Conservation (phyloP, 768 basidiomycete species). For the Amyloporia xantha region DNA sequence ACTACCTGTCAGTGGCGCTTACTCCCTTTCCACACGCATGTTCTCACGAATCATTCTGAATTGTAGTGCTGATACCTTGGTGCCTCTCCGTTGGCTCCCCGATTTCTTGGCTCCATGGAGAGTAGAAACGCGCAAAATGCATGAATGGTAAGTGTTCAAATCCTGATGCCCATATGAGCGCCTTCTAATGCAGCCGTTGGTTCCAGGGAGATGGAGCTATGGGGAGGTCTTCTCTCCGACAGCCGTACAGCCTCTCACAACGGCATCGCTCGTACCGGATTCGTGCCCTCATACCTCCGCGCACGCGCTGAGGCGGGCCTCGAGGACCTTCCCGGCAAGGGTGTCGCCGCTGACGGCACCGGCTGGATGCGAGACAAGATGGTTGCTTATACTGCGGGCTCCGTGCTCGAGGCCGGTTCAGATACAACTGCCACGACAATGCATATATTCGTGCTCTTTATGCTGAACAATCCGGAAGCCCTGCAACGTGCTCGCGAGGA, state of each 20-base stretch:
- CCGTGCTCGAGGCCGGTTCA: slow-evolving; percentile 26
- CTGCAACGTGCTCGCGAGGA: slow-evolving; percentile 49
- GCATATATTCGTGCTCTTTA: slow-evolving; percentile 22
- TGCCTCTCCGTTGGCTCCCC: slow-evolving; percentile 22
- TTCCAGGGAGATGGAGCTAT: slow-evolving; percentile 8
- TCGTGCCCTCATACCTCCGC: slow-evolving; percentile 2
- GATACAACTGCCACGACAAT: slow-evolving; percentile 25
- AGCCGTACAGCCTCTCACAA: background rate
- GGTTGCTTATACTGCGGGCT: slow-evolving; percentile 24
- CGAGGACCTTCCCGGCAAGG: slow-evolving; percentile 21
- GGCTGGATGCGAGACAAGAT: slow-evolving; percentile 27
- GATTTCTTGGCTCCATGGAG: slow-evolving; percentile 23
- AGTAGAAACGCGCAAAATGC: slow-evolving; percentile 19
- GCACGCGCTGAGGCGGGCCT: slow-evolving; percentile 20
- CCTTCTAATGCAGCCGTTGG: background rate
- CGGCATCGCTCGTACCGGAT: background rate
- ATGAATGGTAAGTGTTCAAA: slow-evolving; percentile 18
- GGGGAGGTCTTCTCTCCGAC: slow-evolving; percentile 4
- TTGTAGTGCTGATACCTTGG: slow-evolving; percentile 17
- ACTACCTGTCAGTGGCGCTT: slow-evolving; percentile 18
- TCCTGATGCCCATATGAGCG: background rate
- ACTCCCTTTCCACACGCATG: background rate
- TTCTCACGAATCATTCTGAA: background rate
- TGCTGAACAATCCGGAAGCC: slow-evolving; percentile 13
- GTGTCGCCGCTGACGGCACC: slow-evolving; percentile 18